These are phyloP conservation scores for Candida mattraensis DNA, from an alignment of 805 yeast genomes.

Conservation along the genomic window DNA sequence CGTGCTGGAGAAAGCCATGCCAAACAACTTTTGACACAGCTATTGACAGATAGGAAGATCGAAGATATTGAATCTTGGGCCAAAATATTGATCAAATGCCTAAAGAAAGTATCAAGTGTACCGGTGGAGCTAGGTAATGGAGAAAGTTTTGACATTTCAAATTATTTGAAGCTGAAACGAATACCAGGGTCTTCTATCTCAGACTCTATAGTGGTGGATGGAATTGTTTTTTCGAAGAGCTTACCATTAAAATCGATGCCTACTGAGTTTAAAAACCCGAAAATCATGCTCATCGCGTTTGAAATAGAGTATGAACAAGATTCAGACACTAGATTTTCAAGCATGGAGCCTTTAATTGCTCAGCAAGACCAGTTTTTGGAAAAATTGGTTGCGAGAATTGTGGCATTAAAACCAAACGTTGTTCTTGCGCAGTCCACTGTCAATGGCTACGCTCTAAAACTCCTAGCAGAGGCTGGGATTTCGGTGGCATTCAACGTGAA, in stretches of 20 bases:
- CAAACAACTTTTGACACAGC: constrained; percentile 54
- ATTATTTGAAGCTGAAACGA: constrained; percentile 82
- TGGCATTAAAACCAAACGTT: constrained; percentile 74
- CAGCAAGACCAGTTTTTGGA: constrained; percentile 85
- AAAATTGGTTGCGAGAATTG: constrained; percentile 76
- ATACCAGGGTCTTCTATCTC: constrained; percentile 71
- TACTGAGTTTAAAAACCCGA: constrained; percentile 58
- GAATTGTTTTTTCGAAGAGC: constrained; percentile 80
- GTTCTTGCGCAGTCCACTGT: constrained; percentile 77
- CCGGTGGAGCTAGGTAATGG: constrained; percentile 61
- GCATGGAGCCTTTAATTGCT: constrained; percentile 77
- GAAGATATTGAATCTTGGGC: constrained; percentile 59
- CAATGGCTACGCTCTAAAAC: constrained; percentile 75
- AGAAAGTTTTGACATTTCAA: constrained; percentile 81
- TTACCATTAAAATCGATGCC: constrained; percentile 83
- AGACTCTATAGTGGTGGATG: constrained; percentile 66
- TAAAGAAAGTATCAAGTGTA: constrained; percentile 56
- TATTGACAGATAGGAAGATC: constrained; percentile 60
- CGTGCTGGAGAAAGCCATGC: constrained; percentile 44
- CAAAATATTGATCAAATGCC: constrained; percentile 45
- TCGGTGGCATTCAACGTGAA: constrained; percentile 82
- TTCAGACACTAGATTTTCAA: constrained; percentile 48
- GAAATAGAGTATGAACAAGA: constrained; percentile 83
- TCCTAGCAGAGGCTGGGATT: constrained; percentile 71
- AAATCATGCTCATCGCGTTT: constrained; percentile 79